Evolutionary conservation across 2,329 filamentous ascomycete species (phyloP).

Genomic region (Xylariaceae sp.): DNA sequence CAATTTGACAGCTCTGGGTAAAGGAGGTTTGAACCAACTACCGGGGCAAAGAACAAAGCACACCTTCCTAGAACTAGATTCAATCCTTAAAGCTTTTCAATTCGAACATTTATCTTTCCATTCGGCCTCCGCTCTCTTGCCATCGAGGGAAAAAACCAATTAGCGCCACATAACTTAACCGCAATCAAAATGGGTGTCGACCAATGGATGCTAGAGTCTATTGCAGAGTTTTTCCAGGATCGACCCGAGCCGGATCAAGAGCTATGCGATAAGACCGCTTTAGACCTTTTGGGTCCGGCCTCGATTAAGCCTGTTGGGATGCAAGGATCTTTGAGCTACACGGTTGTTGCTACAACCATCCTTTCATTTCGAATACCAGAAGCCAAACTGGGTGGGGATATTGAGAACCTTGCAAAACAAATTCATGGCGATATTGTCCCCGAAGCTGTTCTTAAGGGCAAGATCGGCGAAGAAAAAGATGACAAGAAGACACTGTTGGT

Average conservation of each 20-base stretch:
- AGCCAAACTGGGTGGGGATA: not conserved
- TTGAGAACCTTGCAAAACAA: not conserved
- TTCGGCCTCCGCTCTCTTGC: too few species aligned
- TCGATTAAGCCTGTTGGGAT: not conserved
- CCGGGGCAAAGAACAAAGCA: too few species aligned
- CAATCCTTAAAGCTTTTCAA: too few species aligned
- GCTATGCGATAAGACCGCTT: not conserved
- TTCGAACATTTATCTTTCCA: too few species aligned
- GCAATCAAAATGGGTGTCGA: not conserved
- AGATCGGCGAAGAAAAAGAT: not conserved
- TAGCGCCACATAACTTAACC: too few species aligned
- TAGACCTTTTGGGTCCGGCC: not conserved
- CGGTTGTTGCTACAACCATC: not conserved
- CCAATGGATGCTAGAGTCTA: not conserved
- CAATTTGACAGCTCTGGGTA: too few species aligned
- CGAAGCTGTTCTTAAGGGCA: not conserved
- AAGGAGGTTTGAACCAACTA: too few species aligned
- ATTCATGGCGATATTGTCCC: conserved; percentile 1
- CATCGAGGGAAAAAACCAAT: too few species aligned
- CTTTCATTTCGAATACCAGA: not conserved
- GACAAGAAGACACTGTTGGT: not conserved
- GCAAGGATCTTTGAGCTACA: conserved; percentile 1
- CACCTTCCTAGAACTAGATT: too few species aligned
- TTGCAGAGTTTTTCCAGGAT: not conserved
- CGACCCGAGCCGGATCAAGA: not conserved